Base-by-base conservation (phyloP, 1,139 yeast genomes). In the Suhomyces maxii region DNA sequence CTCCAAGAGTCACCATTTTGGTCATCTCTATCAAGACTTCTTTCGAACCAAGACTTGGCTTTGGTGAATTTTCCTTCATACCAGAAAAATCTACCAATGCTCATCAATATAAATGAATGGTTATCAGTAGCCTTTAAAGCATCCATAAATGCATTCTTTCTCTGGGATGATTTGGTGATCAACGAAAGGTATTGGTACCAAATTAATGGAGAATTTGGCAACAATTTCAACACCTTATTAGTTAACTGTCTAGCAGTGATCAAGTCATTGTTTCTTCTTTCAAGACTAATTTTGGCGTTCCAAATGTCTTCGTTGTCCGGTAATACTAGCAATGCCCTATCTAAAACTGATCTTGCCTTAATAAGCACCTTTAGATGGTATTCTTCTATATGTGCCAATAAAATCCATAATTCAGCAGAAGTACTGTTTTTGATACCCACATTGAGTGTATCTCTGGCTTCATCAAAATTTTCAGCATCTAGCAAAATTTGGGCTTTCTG, bases 1-100 rank as follows among this genome's bases (percentile, higher is more conserved):
- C 81, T 80, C 89, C 96, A 90, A 6, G 76, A 65, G 62, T 91
- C 98, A 3, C 96, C 98, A 59, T 74, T 77, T 12, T 65, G 68
- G 1, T 69, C 63, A 49, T 84, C 83, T 34, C 70, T 71, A 10
- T 39, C 47, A 14, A 83, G 60, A 3, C 95, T 86, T 43, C 90
- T 75, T 40, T 85, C 85, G 53, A 90, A 80, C 93, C 97, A 91
- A 12, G 83, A 75, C 47, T 73, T 71, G 0, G 96, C 90, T 54
- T 84, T 84, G 2, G 77, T 65, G 36, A 73, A 65, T 54, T 87
- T 88, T 0, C 87, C 85, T 33, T 82, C 88, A 3, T 68, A 58
- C 86, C 87, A 87, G 55, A 89, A 83, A 51, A 81, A 80, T 7
- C 76, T 67, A 0, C 95, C 97, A 40, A 89, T 83, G 1, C 80